A percentile compares a stretch with the other conserved stretches of the same genome.
phyloP scores from a whole-genome alignment of 345 rosid genomes.

The Populus tremula region DNA sequence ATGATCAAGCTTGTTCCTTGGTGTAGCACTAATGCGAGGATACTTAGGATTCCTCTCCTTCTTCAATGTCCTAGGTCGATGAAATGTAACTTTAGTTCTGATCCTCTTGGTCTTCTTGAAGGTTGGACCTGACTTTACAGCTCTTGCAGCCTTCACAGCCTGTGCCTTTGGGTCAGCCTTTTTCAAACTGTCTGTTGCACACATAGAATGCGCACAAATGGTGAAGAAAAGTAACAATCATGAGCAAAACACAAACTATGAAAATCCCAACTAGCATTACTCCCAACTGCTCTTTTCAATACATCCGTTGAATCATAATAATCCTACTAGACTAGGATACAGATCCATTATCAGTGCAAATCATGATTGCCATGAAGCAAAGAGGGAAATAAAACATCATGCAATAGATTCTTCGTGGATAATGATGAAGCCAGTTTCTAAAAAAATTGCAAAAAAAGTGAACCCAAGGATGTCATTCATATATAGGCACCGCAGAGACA shows the following conservation, averaged over 20 bases:
- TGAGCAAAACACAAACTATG: neutral
- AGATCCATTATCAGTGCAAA: neutral
- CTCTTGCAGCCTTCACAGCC: slow-evolving; percentile 84
- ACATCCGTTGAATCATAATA: neutral
- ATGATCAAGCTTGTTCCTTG: slow-evolving; percentile 90
- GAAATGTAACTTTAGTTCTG: slow-evolving; percentile 83
- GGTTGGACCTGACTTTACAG: slow-evolving; percentile 73
- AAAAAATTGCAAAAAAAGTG: neutral
- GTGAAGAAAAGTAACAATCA: neutral
- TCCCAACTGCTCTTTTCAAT: neutral
- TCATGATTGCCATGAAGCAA: neutral
- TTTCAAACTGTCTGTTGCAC: slow-evolving; percentile 45
- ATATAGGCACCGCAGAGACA: neutral
- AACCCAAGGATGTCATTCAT: neutral
- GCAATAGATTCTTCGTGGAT: neutral
- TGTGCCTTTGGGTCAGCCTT: slow-evolving; percentile 82
- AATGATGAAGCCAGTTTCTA: neutral
- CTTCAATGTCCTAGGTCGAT: slow-evolving; percentile 85
- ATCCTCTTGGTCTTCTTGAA: slow-evolving; percentile 78
- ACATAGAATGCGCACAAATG: neutral
- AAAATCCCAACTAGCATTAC: neutral
- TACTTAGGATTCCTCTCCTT: slow-evolving; percentile 77
- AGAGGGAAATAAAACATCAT: neutral
- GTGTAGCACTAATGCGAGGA: slow-evolving; percentile 72
- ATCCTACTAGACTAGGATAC: neutral